phyloP scores from a whole-genome alignment of 495 filamentous ascomycete genomes.

The Trichocladium uniseriatum region DNA sequence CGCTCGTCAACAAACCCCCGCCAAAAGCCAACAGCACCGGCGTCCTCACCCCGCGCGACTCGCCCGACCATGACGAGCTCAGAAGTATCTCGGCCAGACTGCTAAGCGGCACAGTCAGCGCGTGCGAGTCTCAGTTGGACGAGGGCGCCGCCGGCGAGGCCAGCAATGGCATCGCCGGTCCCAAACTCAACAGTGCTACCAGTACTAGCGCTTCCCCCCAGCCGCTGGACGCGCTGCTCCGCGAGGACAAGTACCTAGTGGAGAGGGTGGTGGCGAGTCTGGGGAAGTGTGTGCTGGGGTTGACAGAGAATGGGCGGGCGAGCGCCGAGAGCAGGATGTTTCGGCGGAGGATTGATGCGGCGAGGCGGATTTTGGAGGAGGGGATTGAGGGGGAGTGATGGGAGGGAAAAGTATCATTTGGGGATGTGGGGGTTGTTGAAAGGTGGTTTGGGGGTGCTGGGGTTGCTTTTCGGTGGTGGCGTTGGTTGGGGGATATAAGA shows the following conservation, averaged over 20 bases:
- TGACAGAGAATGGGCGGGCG: conserved; percentile 54
- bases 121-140: conserved; percentile 15
- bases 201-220: no score
- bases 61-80: conserved; percentile 26
- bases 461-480: background rate
- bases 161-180: background rate
- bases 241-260: conserved; percentile 66
- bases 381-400: background rate
- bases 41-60: conserved; percentile 30
- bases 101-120: conserved; percentile 32
- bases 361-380: conserved; percentile 61
- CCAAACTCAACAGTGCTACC: background rate
- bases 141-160: conserved; percentile 14
- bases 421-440: background rate
- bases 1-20: conserved; percentile 30
- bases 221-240: conserved; percentile 48
- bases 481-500: background rate
- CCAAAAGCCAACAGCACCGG: conserved; percentile 26
- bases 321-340: conserved; percentile 53
- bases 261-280: conserved; percentile 67
- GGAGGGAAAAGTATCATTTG: background rate
- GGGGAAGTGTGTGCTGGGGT: conserved; percentile 55
- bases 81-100: conserved; percentile 31
- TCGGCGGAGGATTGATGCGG: conserved; percentile 62
- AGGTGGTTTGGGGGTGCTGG: background rate